Base-by-base conservation (phyloP, 225 moss, liverwort and hornwort species). In the Pseudisothecium myosuroides region DNA sequence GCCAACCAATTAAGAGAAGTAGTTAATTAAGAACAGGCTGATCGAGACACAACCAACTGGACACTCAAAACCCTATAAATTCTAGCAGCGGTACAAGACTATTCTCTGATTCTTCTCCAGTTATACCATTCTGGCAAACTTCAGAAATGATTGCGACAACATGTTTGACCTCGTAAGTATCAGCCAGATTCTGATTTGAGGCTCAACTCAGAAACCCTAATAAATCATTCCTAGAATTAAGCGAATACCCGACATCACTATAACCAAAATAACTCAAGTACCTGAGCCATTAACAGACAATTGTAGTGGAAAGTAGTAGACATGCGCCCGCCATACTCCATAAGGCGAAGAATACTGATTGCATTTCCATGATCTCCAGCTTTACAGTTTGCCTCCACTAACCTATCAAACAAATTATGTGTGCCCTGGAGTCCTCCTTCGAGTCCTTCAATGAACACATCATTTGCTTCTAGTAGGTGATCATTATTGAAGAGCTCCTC, bases 281-380 rank as follows among this genome's bases (percentile, higher is more conserved):
- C 98, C 98, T 99, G 94, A 91, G 96, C 97, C 97, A 94, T 96
- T 78, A 99, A 93, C 77, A 99, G 90, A 92, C 98, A 97, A 85
- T 99, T 96, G 86, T 97, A 94, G 85, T 99, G 97, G 78, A 95
- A 96, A 52, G 97, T 97, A 59, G 95, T 96, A 58, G 94, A 92
- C 92, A 95, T 92, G 85, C 96, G 95, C 83, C 97, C 96, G 59
- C 96, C 93, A 89, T 96, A 97, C 95, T 99, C 96, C 95, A 97
- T 94, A 66, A 95, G 88, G 63, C 96, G 94, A 90, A 97, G 92
- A 37, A 97, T 93, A 86, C 95, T 90, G 82, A 97, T 61, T 66
- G 96, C 95, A 90, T 95, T 97, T 76, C 93, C 96, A 88, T 99
- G 97, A 89, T 99, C 95, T 90, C 95, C 94, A 74, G 77, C 88